Conservation (phyloP, 495 filamentous ascomycete genomes). For the Aspergillus bridgeri region DNA sequence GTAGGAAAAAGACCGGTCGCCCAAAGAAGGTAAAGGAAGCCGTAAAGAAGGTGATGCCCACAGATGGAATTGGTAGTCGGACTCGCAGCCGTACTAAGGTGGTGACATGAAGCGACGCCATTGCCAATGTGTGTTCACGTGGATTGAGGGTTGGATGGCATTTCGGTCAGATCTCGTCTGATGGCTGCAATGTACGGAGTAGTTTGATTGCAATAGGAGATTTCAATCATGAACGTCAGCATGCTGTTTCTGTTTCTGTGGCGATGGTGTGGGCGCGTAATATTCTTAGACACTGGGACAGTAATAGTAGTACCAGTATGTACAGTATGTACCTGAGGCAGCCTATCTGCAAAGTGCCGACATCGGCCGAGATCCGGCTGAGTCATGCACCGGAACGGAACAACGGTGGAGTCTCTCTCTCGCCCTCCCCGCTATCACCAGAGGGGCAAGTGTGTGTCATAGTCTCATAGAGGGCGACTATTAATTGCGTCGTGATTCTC, state of each 20-base stretch:
- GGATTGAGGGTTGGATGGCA: neutral
- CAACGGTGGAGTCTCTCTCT: constrained; percentile 21
- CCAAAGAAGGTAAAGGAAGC: constrained; percentile 36
- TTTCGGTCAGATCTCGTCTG: neutral
- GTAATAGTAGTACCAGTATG: no score
- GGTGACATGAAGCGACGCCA: constrained; percentile 10
- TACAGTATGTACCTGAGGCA: no score
- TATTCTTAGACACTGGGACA: neutral
- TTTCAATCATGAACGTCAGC: neutral
- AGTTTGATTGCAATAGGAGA: neutral
- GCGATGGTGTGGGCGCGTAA: neutral
- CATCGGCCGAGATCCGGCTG: constrained; percentile 23
- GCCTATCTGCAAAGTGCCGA: constrained; percentile 17
- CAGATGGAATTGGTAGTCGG: constrained; percentile 38
- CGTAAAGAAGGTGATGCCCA: constrained; percentile 28
- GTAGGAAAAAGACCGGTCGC: constrained; percentile 31
- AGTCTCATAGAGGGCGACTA: constrained; percentile 4
- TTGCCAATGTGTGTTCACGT: neutral
- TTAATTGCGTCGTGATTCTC: constrained; percentile 6
- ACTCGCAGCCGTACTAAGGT: constrained; percentile 42
- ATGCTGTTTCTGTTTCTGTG: neutral
- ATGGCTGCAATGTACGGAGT: neutral
- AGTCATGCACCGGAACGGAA: constrained; percentile 40
- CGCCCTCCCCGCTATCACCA: constrained; percentile 35
- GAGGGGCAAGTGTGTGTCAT: constrained; percentile 34